These are phyloP conservation scores for Colletotrichum ledebouriae DNA, from an alignment of 2,329 filamentous ascomycete genomes.

Conservation along the genomic window DNA sequence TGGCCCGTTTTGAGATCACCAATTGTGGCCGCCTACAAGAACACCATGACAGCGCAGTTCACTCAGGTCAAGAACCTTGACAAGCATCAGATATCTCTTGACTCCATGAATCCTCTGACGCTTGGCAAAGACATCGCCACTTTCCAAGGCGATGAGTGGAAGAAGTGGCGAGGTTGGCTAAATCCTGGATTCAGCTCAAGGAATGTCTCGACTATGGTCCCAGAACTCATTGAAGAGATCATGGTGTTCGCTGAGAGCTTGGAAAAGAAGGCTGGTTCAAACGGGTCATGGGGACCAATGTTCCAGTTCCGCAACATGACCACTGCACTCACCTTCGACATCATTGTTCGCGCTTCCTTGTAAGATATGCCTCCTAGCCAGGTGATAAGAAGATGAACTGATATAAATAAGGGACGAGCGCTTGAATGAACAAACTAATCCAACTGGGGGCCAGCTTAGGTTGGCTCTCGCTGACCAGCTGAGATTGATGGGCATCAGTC, in stretches of 20 bases:
- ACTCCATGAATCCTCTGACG: conserved; percentile 33
- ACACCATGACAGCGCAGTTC: conserved; percentile 42
- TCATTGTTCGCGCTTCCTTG: conserved; percentile 49
- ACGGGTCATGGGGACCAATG: conserved; percentile 27
- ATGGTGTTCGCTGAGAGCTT: conserved; percentile 21
- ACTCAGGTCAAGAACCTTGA: conserved; percentile 36
- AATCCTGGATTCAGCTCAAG: conserved; percentile 51
- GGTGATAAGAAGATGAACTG: not conserved
- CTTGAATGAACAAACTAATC: conserved; percentile 48
- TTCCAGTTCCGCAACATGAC: conserved; percentile 36
- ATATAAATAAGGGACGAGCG: conserved; percentile 47
- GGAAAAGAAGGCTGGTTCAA: not conserved
- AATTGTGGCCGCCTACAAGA: conserved; percentile 35
- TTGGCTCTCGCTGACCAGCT: conserved; percentile 28
- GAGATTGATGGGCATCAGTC: conserved; percentile 46
- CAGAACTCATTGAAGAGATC: conserved; percentile 27
- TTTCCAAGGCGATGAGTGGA: conserved; percentile 31
- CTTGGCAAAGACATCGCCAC: conserved; percentile 21
- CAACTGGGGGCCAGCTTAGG: conserved; percentile 7
- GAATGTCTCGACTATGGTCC: conserved; percentile 15
- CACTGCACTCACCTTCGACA: conserved; percentile 42
- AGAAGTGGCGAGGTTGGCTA: conserved; percentile 49
- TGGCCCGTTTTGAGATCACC: conserved; percentile 43
- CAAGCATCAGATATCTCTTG: conserved; percentile 30
- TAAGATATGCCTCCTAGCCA: not conserved